Conservation (phyloP, 2,329 filamentous ascomycete species). For the Colletotrichum sp. region DNA sequence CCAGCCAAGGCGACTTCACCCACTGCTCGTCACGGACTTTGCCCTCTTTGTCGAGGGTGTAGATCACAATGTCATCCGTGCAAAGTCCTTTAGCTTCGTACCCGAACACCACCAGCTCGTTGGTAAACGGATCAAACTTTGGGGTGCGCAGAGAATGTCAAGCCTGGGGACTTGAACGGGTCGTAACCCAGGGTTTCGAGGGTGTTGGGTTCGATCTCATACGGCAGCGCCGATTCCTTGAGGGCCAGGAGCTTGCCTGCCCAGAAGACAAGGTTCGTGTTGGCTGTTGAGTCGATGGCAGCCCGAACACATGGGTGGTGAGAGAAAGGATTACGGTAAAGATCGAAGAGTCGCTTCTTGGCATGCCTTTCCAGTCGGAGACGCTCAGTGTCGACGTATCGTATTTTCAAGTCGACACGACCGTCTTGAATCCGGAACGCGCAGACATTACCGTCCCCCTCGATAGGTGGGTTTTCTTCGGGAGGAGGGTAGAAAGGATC, state of each 20-base stretch:
- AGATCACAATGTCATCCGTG: conserved; percentile 37
- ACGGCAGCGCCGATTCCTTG: conserved; percentile 51
- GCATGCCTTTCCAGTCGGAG: conserved; percentile 40
- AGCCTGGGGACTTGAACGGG: conserved; percentile 13
- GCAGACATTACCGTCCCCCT: conserved; percentile 40
- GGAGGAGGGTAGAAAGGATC: neutral
- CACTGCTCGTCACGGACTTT: conserved; percentile 49
- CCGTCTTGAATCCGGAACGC: conserved; percentile 39
- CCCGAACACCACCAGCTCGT: conserved; percentile 42
- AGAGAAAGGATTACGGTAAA: conserved; percentile 44
- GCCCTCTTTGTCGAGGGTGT: conserved; percentile 32
- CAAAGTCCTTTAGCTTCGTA: conserved; percentile 43
- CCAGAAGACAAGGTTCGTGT: conserved; percentile 57
- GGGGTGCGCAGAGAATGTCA: conserved; percentile 47
- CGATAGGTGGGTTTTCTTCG: neutral
- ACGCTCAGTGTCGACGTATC: conserved; percentile 44
- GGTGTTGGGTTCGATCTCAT: conserved; percentile 37
- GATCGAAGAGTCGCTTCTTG: conserved; percentile 32
- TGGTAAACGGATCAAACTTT: conserved; percentile 42
- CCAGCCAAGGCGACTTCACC: conserved; percentile 53
- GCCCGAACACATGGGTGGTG: conserved; percentile 34
- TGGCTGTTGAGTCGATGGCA: conserved; percentile 42
- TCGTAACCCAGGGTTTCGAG: conserved; percentile 28
- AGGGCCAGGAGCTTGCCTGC: conserved; percentile 48
- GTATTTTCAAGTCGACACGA: conserved; percentile 33